Percentiles rank a stretch among this genome's conserved stretches.
Evolutionary conservation across 2,329 filamentous ascomycete genomes (phyloP).

Genomic region (Colletotrichum eremochloae): DNA sequence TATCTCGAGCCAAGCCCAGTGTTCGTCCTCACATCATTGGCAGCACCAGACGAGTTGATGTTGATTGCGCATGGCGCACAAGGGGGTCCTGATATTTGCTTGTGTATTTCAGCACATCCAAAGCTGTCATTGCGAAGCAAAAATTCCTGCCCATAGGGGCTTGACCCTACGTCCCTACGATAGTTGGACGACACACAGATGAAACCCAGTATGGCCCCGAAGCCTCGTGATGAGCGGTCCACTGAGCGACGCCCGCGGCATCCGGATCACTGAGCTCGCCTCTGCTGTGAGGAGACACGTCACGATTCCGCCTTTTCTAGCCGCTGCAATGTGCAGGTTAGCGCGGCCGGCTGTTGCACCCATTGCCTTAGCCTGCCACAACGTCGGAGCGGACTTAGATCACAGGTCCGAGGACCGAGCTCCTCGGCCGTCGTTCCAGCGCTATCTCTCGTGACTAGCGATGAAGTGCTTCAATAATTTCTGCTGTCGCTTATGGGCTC

Average conservation of each 20-base stretch:
- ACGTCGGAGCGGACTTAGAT: neutral
- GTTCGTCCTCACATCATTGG: neutral
- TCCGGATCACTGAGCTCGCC: slow-evolving; percentile 10
- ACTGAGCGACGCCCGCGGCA: neutral
- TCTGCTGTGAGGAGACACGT: slow-evolving; percentile 16
- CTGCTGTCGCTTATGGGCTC: neutral
- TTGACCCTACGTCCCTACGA: neutral
- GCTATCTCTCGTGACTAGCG: neutral
- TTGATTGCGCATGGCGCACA: neutral
- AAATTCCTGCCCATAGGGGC: neutral
- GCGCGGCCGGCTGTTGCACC: neutral
- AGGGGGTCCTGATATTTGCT: neutral
- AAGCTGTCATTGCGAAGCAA: neutral
- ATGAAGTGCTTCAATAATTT: neutral
- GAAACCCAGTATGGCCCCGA: neutral
- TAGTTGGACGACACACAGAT: neutral
- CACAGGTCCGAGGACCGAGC: slow-evolving; percentile 17
- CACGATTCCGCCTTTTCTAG: neutral
- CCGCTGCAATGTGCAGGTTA: neutral
- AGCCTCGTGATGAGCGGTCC: neutral
- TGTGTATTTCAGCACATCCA: neutral
- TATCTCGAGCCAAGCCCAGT: neutral
- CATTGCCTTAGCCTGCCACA: neutral
- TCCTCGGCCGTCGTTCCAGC: neutral
- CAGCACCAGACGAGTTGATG: neutral